Evolutionary conservation across 164 flowering plant species (phyloP).

Genomic region (Vitis rupestris): DNA sequence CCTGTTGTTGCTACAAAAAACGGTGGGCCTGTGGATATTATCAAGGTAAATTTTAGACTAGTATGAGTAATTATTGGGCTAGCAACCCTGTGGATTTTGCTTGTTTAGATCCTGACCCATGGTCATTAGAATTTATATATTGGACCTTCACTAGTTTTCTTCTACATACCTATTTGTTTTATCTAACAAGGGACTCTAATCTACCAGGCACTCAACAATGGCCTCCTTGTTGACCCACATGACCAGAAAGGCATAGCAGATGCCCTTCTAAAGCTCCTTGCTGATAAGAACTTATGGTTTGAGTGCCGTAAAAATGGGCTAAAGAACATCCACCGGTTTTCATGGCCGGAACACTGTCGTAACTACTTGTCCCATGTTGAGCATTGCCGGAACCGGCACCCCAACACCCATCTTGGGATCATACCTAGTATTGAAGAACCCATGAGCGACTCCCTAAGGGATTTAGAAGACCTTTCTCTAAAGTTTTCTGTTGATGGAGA

Average conservation of each 20-base stretch:
- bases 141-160: too few relatives aligned
- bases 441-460: conserved; percentile 74
- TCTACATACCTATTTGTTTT: not conserved
- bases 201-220: conserved; percentile 62
- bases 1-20: conserved; percentile 74
- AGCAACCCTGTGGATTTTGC: too few relatives aligned
- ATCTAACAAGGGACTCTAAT: conserved; percentile 6
- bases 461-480: conserved; percentile 72
- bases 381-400: conserved; percentile 63
- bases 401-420: conserved; percentile 49
- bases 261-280: conserved; percentile 77
- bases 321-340: conserved; percentile 69
- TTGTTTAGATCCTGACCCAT: too few relatives aligned
- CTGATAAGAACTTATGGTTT: conserved; percentile 59
- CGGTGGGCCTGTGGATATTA: conserved; percentile 79
- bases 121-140: too few relatives aligned
- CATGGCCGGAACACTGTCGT: conserved; percentile 80
- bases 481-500: conserved; percentile 67
- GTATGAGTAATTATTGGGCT: too few relatives aligned
- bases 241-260: conserved; percentile 66
- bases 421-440: conserved; percentile 59
- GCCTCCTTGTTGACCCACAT: conserved; percentile 73
- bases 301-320: conserved; percentile 68
- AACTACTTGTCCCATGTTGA: conserved; percentile 72
- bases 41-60: conserved; percentile 37